Evolutionary conservation across 208 protist species (phyloP).

Genomic region (Phytomonas francai): DNA sequence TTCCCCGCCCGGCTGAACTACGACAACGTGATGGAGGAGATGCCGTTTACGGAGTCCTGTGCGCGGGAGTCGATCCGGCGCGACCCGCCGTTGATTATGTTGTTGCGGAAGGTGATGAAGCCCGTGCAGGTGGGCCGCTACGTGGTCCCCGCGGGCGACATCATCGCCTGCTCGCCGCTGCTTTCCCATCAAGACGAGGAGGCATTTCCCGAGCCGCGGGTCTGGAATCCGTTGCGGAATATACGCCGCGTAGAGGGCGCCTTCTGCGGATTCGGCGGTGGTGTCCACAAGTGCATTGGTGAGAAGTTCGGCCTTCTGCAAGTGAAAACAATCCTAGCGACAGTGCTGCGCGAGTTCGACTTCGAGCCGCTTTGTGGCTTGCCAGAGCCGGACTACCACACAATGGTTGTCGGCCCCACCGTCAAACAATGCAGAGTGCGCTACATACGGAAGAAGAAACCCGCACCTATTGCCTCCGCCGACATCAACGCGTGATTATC

Average conservation of each 20-base stretch:
- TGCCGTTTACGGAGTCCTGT: conserved; percentile 79
- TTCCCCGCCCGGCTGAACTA: conserved; percentile 80
- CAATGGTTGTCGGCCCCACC: conserved; percentile 84
- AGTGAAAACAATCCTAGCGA: conserved; percentile 88
- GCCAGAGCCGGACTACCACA: conserved; percentile 82
- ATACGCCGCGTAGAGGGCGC: conserved; percentile 66
- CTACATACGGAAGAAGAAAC: conserved; percentile 58
- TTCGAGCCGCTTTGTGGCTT: conserved; percentile 69
- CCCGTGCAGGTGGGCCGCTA: conserved; percentile 69
- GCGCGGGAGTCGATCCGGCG: conserved; percentile 89
- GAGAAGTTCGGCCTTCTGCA: conserved; percentile 91
- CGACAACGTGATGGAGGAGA: conserved; percentile 87
- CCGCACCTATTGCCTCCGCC: conserved; percentile 6
- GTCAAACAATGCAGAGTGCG: conserved; percentile 51
- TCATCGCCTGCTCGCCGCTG: conserved; percentile 78
- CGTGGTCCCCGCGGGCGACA: conserved; percentile 82
- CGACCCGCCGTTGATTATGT: conserved; percentile 87
- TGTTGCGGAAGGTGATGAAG: conserved; percentile 89
- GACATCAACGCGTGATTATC: neutral
- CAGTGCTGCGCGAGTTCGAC: conserved; percentile 83
- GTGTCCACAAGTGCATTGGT: conserved; percentile 89
- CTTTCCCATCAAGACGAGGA: conserved; percentile 77
- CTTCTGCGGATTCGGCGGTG: conserved; percentile 84
- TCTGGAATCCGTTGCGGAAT: conserved; percentile 85
- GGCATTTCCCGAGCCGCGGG: conserved; percentile 70